These are phyloP conservation scores for Ploettnerulaceae sp. DNA, from an alignment of 2,329 filamentous ascomycete species.

Conservation along the genomic window DNA sequence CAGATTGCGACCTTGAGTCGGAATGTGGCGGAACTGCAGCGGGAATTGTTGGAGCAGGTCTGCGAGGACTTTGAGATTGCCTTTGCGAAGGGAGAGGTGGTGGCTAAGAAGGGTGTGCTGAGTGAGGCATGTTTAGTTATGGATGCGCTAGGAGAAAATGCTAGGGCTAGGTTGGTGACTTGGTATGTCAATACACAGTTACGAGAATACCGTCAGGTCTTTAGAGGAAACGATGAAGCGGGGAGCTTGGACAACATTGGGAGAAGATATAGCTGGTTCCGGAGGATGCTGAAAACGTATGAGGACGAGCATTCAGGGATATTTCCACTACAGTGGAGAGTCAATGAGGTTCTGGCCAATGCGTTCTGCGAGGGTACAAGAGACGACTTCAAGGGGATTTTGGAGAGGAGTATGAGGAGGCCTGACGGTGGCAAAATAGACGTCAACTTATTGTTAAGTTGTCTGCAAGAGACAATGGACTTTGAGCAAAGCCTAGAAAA, in stretches of 20 bases:
- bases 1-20: constrained; percentile 92
- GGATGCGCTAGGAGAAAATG: constrained; percentile 87
- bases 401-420: constrained; percentile 80
- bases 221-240: constrained; percentile 93
- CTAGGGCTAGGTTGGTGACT: constrained; percentile 73
- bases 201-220: constrained; percentile 91
- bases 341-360: constrained; percentile 84
- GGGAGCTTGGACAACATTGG: constrained; percentile 96
- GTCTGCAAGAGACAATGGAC: constrained; percentile 90
- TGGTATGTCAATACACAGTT: constrained; percentile 99
- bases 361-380: constrained; percentile 93
- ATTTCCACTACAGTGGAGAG: constrained; percentile 83
- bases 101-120: constrained; percentile 62
- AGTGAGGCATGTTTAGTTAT: constrained; percentile 88
- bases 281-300: constrained; percentile 89
- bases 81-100: constrained; percentile 83
- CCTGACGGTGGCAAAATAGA: constrained; percentile 75
- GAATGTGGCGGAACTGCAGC: constrained; percentile 88
- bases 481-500: constrained; percentile 91
- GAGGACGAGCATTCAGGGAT: constrained; percentile 87
- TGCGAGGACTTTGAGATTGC: constrained; percentile 97
- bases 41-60: constrained; percentile 92
- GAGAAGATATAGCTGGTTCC: constrained; percentile 92
- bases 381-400: constrained; percentile 90
- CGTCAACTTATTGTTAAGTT: constrained; percentile 82